These are phyloP conservation scores for Sporobolus alterniflorus DNA, from an alignment of 202 grass and related monocot species.

Conservation along the genomic window DNA sequence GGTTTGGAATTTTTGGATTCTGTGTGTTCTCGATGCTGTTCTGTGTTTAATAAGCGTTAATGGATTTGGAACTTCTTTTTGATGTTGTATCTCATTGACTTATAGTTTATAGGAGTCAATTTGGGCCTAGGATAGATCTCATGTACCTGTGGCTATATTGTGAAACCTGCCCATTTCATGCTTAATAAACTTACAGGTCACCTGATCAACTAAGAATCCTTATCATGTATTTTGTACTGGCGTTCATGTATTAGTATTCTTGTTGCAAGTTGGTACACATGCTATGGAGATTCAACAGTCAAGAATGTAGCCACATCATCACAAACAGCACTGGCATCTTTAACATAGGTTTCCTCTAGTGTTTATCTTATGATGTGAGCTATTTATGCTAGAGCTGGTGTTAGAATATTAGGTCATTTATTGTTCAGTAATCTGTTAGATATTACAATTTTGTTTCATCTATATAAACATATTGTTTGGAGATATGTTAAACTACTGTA, in stretches of 20 bases:
- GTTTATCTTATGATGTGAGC: not conserved
- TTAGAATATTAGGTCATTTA: not conserved
- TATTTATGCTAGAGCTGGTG: not conserved
- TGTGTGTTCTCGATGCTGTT: not conserved
- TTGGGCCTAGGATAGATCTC: not conserved
- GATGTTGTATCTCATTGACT: not conserved
- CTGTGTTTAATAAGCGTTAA: not conserved
- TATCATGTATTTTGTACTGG: conserved; percentile 3
- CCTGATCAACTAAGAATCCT: not conserved
- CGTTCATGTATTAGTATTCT: not conserved
- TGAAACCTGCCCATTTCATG: not conserved
- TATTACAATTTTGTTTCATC: not conserved
- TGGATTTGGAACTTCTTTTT: not conserved
- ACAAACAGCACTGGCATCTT: not conserved
- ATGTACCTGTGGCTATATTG: conserved; percentile 11
- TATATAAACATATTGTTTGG: conserved; percentile 7
- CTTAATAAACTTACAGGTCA: not conserved
- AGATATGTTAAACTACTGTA: not conserved
- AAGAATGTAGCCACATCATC: not conserved
- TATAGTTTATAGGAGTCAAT: not conserved
- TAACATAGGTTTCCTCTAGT: not conserved
- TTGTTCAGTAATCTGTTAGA: conserved; percentile 16
- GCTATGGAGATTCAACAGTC: not conserved
- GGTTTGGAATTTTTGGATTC: not conserved
- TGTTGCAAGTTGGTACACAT: conserved; percentile 2